Percentiles rank a stretch among this genome's conserved stretches.
These are phyloP conservation scores for Termitomyces sp. DNA, from an alignment of 768 basidiomycete genomes.

Conservation along the genomic window DNA sequence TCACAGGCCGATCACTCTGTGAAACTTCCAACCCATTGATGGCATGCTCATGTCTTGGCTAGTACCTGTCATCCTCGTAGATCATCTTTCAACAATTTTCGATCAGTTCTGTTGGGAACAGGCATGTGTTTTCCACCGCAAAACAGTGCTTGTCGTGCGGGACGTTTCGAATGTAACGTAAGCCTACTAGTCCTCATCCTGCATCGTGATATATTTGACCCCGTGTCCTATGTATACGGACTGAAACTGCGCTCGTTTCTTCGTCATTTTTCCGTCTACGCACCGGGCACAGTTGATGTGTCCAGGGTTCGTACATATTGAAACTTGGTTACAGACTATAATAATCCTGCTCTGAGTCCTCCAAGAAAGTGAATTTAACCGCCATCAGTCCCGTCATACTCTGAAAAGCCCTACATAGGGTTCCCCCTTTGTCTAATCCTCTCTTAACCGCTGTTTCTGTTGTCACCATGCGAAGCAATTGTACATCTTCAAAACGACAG, in stretches of 20 bases:
- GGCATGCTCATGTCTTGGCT: neutral
- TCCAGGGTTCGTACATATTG: conserved; percentile 5
- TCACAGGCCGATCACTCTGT: neutral
- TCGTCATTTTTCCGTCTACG: neutral
- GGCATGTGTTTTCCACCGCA: neutral
- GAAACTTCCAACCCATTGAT: neutral
- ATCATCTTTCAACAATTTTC: neutral
- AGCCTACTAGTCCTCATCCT: neutral
- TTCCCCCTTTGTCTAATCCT: neutral
- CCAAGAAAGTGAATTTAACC: neutral
- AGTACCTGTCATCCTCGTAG: neutral
- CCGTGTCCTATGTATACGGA: neutral
- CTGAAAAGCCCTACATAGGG: conserved; percentile 3
- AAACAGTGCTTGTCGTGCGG: neutral
- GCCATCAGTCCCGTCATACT: conserved; percentile 6
- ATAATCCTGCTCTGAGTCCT: neutral
- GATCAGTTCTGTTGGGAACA: neutral
- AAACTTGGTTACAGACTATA: conserved; percentile 14
- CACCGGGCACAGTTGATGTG: conserved; percentile 5
- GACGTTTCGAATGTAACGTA: neutral
- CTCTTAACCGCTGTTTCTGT: too few relatives aligned
- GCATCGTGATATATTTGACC: neutral
- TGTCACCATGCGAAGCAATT: conserved; percentile 1
- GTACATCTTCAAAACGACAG: neutral
- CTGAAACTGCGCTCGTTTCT: conserved; percentile 1